Evolutionary conservation across 129 eudicot species (phyloP), one percentile per base, ranked within the genome.

Genomic region (Flaveria linearis): DNA sequence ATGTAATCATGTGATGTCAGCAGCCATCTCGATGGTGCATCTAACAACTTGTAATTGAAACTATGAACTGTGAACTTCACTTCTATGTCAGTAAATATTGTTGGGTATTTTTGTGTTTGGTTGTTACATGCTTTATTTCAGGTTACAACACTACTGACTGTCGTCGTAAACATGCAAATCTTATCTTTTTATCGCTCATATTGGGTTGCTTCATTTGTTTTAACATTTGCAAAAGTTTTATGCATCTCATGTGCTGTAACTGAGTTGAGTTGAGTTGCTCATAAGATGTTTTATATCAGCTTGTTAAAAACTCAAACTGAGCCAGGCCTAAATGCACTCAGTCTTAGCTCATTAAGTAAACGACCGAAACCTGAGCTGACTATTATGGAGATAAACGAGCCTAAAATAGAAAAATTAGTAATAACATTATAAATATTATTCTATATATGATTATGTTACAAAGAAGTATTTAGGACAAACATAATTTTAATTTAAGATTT

Each of bases 1-100:
- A 85, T 86, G 43, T 91, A 68, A 83, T 84, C 13, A 85, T 63
- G 18, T 42, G 72, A 62, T 8, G 17, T 9, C 55, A 33, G 50
- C 41, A 11, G 72, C 10, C 39, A 67, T 46, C 23, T 67, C 15
- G 68, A 41, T 72, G 67, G 58, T 76, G 74, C 70, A 42, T 50
- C 41, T 16, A 56, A 69, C 72, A 30, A 71, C 23, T 15, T 51
- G 64, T 66, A 45, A 39, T 18, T 43, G 41, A 36, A 36, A 36
- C 39, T 55, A 16, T 70, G 53, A 26, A 55, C 15, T 45, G 50
- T 0, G 12, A 10, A 58, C 41, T 22, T 20, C 51, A 46, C 6
- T 22, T 58, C 64, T 57, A 57, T 57, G 22, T 57, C 65, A 20
- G 33, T 55, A 17, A 9, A 58, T 58, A 58, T 33, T 57, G 77